Base-by-base conservation (phyloP, 192 early-diverging fungal species). In the Podila epicladia region DNA sequence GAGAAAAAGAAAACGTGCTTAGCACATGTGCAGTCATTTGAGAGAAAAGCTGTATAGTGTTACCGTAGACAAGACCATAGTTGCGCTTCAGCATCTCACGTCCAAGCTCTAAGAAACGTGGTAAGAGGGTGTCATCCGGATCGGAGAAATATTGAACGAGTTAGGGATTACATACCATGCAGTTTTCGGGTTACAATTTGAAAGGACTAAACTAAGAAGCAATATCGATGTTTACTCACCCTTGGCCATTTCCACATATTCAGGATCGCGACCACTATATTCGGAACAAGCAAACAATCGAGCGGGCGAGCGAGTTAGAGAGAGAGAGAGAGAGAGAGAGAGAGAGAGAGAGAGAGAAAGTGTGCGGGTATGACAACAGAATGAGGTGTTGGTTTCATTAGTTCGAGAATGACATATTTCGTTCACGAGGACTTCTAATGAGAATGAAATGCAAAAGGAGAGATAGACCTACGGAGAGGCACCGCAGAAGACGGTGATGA, bases 51-150 rank as follows among this genome's bases (percentile, higher is more conserved):
- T 45, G 15, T 0, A 8, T 4, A 8, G 1, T 37, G 9, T 45
- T 84, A 89, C 87, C 92, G 73, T 92, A 93, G 17, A 93, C 89
- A 33, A 93, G 87, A 8, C 87, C 87, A 55, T 90, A 90, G 38
- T 88, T 85, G 12, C 86, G 74, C 37, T 82, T 82, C 26, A 83
- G 87, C 66, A 93, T 71, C n/a, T 80, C 71, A 17, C 82, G 71
- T 20, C 92, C 92, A 11, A 93, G 86, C 5, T 67, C 85, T 87
- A 72, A 65, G 29, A 26, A 65, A 32, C 11, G 20, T 28, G 31
- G 59, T 8, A 24, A 31, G 5, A 29, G 29, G 20, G 58, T 13
- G 58, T 15, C 29, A 32, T 19, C n/a, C 24, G 29, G 59, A 17
- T 31, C 59, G 15, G 31, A 31, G 31, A 24, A 58, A 58, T 58